Base-by-base conservation (phyloP, 495 filamentous ascomycete species). In the Talaromyces wortmannii region DNA sequence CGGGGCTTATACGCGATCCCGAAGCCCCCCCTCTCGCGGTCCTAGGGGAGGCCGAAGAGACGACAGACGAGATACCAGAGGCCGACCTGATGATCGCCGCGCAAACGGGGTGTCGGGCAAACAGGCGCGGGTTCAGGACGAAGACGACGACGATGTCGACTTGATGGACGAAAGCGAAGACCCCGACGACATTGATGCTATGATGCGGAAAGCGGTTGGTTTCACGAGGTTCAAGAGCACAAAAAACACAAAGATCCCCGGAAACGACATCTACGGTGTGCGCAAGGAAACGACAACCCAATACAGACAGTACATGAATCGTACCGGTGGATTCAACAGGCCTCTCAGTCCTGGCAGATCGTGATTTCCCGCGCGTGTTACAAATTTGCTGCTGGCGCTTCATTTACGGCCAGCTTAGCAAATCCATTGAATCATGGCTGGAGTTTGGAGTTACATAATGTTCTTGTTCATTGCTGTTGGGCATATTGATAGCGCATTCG, bases 251-350 rank as follows among this genome's bases (percentile, higher is more conserved):
- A 97, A 97, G 65, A 85, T 98, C 0, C 78, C 83, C 7, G 94
- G 94, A 6, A 98, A 98, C 64, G 81, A 96, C 62, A 82, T 90
- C 52, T 91, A 86, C 49, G 89, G 78, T 6, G 84, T 96, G 31
- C 74, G 87, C 56, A 97, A 95, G 78, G 92, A 95, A 75, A 97
- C 95, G 84, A 90, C 90, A 79, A 89, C 87, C 6, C 83, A 95
- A 78, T 97, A 97, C 65, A 78, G 94, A 65, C 94, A 98, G 81
- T 98, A 98, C 68, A 98, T 98, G 94, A 98, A 98, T 69, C 86
- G 94, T 53, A 72, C 84, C n/a, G 92, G 92, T 46, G 94, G 94
- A 45, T 98, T 98, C 78, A 98, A 98, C 70, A 76, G 94, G 63
- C 91, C 94, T 43, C 79, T 98, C 57, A 84, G 80, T 65, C 84